A percentile compares a stretch with the other conserved stretches of the same genome.
phyloP scores from a whole-genome alignment of 1,284 basidiomycete genomes.

The Cutaneotrichosporon cutaneum region DNA sequence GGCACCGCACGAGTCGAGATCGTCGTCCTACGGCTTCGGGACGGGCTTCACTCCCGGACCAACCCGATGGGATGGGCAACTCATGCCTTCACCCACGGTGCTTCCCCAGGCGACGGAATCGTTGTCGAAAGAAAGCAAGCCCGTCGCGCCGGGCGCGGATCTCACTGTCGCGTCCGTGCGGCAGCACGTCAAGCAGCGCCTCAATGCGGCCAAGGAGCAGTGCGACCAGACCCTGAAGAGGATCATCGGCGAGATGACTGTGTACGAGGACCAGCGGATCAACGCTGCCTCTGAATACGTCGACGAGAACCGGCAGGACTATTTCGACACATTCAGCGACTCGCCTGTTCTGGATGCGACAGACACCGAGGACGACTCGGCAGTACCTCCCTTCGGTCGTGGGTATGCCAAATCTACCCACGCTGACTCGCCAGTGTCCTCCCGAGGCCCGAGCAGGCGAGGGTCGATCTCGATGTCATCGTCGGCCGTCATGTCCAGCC shows the following conservation, averaged over 20 bases:
- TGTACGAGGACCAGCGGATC: conserved; percentile 82
- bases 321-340: conserved; percentile 49
- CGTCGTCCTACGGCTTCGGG: conserved; percentile 36
- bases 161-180: conserved; percentile 68
- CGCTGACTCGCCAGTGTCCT: conserved; percentile 20
- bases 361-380: conserved; percentile 41
- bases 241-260: conserved; percentile 87
- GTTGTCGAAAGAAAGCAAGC: conserved; percentile 19
- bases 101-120: conserved; percentile 9
- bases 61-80: conserved; percentile 38
- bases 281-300: conserved; percentile 21
- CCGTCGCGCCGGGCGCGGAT: conserved; percentile 43
- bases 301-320: conserved; percentile 38
- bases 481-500: conserved; percentile 30
- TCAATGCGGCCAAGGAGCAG: conserved; percentile 88
- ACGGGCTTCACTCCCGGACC: conserved; percentile 40
- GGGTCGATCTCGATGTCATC: conserved; percentile 40
- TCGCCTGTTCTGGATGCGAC: conserved; percentile 40
- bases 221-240: conserved; percentile 93
- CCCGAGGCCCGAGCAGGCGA: conserved; percentile 41
- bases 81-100: conserved; percentile 44
- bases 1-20: conserved; percentile 20
- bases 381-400: conserved; percentile 19
- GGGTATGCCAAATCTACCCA: conserved; percentile 5
- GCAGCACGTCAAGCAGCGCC: conserved; percentile 86